Evolutionary conservation across 148 eudicot species (phyloP).

Genomic region (Mesembryanthemum crystallinum): DNA sequence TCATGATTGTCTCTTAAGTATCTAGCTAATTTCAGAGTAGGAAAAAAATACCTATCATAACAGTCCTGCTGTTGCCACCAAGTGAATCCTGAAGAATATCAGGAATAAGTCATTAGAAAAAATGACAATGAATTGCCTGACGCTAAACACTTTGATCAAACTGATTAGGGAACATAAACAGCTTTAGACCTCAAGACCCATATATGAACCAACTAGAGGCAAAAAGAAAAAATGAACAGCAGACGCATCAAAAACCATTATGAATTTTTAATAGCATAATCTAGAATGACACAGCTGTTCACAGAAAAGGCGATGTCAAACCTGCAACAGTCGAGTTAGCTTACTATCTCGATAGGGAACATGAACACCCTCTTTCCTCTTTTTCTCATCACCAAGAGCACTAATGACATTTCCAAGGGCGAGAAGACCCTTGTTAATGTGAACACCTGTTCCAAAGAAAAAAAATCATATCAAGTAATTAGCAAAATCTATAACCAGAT

Average conservation of each 20-base stretch:
- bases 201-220: neutral
- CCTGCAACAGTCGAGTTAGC: constrained; percentile 97
- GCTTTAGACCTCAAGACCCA: neutral
- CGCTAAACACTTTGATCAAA: neutral
- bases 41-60: constrained; percentile 76
- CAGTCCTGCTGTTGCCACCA: constrained; percentile 99
- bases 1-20: neutral
- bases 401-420: constrained; percentile 99
- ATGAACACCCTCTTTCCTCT: constrained; percentile 89
- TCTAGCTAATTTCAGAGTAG: constrained; percentile 8
- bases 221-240: too few species aligned
- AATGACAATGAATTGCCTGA: too few species aligned
- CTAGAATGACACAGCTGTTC: neutral
- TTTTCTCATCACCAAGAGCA: constrained; percentile 97
- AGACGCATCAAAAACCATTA: neutral
- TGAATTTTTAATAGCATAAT: neutral
- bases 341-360: constrained; percentile 99
- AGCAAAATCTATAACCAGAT: constrained; percentile 13
- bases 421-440: constrained; percentile 96
- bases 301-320: constrained; percentile 26
- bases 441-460: constrained; percentile 65
- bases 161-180: neutral
- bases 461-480: constrained; percentile 8
- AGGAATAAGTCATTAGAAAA: constrained; percentile 6
- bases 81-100: constrained; percentile 75